These are phyloP conservation scores for Radiomyces spectabilis DNA, from an alignment of 192 early-diverging fungal species.

Conservation along the genomic window DNA sequence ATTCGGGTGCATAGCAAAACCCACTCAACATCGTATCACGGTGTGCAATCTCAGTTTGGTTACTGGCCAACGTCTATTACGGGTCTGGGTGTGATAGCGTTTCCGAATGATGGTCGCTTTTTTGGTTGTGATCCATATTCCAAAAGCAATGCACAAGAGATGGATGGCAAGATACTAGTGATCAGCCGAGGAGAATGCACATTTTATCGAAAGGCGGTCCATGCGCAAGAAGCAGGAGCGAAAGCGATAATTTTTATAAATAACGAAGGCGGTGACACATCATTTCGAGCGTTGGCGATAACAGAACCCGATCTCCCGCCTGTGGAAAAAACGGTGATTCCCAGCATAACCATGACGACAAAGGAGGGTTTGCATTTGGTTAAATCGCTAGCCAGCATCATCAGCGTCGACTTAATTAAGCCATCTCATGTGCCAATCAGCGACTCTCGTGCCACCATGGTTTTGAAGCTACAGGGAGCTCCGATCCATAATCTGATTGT, in stretches of 20 bases:
- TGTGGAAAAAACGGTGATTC: background rate
- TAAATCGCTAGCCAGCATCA: background rate
- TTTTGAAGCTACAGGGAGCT: background rate
- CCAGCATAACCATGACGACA: background rate
- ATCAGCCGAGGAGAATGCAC: constrained; percentile 33
- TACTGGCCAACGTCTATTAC: background rate
- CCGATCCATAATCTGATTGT: background rate
- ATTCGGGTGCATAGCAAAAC: background rate
- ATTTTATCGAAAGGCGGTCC: constrained; percentile 31
- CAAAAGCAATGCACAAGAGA: background rate
- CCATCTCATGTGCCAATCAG: background rate
- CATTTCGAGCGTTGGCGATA: background rate
- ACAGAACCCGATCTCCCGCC: background rate
- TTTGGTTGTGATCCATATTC: constrained; percentile 29
- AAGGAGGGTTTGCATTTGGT: background rate
- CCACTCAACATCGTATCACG: background rate
- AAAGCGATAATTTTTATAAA: constrained; percentile 28
- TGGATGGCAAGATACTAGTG: constrained; percentile 27
- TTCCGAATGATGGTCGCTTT: constrained; percentile 8
- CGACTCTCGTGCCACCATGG: background rate
- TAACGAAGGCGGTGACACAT: constrained; percentile 6
- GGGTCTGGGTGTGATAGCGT: background rate
- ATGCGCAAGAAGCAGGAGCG: constrained; percentile 36
- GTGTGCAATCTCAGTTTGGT: constrained; percentile 10
- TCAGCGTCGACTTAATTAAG: background rate